A percentile compares a stretch with the other conserved stretches of the same genome.
These are phyloP conservation scores for Amborella trichopoda DNA, from an alignment of 164 flowering plant genomes.

Conservation along the genomic window DNA sequence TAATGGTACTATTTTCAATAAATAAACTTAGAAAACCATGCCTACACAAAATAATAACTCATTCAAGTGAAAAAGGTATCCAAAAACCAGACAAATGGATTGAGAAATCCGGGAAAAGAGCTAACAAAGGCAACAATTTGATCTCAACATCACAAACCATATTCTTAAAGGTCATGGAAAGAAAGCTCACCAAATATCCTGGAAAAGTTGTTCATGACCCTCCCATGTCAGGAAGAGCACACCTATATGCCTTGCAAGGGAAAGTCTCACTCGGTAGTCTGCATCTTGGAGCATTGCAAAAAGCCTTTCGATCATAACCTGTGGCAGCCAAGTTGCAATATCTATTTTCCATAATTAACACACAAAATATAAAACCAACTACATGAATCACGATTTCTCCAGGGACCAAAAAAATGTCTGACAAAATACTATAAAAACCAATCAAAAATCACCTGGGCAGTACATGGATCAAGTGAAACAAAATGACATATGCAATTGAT, in stretches of 20 bases:
- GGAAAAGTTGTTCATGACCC: conserved; percentile 83
- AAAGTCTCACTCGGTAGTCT: conserved; percentile 82
- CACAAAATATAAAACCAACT: no score
- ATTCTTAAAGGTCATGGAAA: no score
- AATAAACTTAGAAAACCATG: no score
- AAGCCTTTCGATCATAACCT: conserved; percentile 76
- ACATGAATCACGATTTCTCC: no score
- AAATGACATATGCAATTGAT: conserved; percentile 70
- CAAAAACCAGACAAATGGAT: no score
- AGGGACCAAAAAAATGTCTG: background rate
- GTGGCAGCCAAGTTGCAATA: no score
- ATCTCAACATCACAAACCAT: no score
- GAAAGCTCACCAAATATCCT: conserved; percentile 63
- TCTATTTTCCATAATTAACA: no score
- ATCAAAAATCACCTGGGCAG: conserved; percentile 57
- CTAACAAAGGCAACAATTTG: no score
- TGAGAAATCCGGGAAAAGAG: no score
- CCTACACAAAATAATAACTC: no score
- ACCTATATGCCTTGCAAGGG: conserved; percentile 55
- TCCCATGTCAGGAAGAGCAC: conserved; percentile 95
- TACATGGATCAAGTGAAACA: conserved; percentile 47
- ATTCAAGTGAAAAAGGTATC: background rate
- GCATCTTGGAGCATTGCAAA: conserved; percentile 63
- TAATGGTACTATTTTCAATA: no score
- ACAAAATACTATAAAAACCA: background rate